Conservation (phyloP, 1,284 basidiomycete species). For the Microstroma glucosiphilum region DNA sequence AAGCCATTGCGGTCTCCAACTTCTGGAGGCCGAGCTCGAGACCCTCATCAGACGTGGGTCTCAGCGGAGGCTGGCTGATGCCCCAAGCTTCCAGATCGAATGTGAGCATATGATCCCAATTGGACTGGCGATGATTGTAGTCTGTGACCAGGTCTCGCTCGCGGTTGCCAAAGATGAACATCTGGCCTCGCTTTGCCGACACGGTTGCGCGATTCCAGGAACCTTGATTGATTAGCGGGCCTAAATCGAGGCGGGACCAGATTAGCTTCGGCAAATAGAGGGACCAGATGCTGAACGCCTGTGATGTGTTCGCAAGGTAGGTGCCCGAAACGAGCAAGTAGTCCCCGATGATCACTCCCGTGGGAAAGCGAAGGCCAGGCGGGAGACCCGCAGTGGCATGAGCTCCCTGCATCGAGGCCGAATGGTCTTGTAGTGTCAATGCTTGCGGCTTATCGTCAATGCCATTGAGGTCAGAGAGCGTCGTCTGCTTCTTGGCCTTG, state of each 20-base stretch:
- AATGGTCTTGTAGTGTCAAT: conserved; percentile 18
- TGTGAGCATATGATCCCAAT: conserved; percentile 41
- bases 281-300: conserved; percentile 44
- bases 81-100: conserved; percentile 45
- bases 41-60: conserved; percentile 22
- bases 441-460: neutral
- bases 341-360: conserved; percentile 33
- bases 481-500: neutral
- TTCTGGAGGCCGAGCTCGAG: conserved; percentile 36
- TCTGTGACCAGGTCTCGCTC: conserved; percentile 42
- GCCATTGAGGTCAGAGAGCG: too few species aligned
- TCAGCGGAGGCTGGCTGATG: conserved; percentile 37
- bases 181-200: conserved; percentile 34
- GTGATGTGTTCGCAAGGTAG: conserved; percentile 44
- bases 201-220: conserved; percentile 42
- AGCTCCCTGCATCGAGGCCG: conserved; percentile 28
- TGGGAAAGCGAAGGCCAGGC: conserved; percentile 45
- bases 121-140: conserved; percentile 47
- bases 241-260: conserved; percentile 41
- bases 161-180: conserved; percentile 40
- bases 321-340: conserved; percentile 44
- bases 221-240: conserved; percentile 31
- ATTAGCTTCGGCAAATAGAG: conserved; percentile 39
- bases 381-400: conserved; percentile 23
- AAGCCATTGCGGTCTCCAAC: conserved; percentile 20